phyloP scores from a whole-genome alignment of 331 rosid species.

The Malus hybrid region DNA sequence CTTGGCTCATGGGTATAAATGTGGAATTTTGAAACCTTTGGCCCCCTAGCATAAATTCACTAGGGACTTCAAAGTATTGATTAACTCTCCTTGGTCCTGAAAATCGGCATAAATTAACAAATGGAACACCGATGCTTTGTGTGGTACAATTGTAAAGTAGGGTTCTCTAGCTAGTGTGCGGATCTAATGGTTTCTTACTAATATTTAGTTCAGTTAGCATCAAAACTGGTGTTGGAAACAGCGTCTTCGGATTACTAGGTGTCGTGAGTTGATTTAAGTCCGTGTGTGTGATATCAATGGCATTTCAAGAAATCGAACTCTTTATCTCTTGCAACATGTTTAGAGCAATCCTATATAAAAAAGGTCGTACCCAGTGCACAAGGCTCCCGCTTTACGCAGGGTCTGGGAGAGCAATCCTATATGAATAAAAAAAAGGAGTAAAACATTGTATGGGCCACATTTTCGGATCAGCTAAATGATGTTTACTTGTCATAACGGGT shows the following conservation, averaged over 20 bases:
- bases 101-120: background rate
- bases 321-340: slow-evolving; percentile 54
- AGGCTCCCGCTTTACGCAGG: too few relatives aligned
- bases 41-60: background rate
- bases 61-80: background rate
- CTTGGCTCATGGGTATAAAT: too few relatives aligned
- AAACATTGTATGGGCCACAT: background rate
- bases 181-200: background rate
- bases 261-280: too few relatives aligned
- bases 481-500: too few relatives aligned
- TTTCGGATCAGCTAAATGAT: too few relatives aligned
- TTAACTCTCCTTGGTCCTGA: background rate
- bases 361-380: too few relatives aligned
- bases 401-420: too few relatives aligned
- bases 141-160: background rate
- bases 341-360: too few relatives aligned
- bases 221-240: too few relatives aligned
- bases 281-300: background rate
- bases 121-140: background rate
- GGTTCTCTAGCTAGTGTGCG: background rate
- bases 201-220: too few relatives aligned
- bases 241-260: too few relatives aligned
- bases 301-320: slow-evolving; percentile 52
- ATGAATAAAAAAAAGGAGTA: slow-evolving; percentile 31
- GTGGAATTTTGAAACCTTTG: too few relatives aligned